These are phyloP conservation scores for Xylaria sp. DNA, from an alignment of 2,329 filamentous ascomycete species.

Conservation along the genomic window DNA sequence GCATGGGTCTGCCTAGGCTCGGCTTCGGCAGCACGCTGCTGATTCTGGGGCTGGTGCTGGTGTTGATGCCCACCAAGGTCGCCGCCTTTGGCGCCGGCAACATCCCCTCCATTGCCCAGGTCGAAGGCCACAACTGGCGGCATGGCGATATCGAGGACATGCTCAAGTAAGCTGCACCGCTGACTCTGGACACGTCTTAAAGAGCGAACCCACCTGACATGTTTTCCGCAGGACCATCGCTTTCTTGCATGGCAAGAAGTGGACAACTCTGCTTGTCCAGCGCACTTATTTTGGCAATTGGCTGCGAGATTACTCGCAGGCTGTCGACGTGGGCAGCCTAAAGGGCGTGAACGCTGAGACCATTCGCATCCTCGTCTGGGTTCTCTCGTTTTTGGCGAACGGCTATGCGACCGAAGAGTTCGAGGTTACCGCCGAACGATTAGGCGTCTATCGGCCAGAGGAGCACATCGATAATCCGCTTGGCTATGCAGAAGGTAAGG, in stretches of 20 bases:
- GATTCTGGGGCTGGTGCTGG: slow-evolving; percentile 62
- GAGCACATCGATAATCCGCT: slow-evolving; percentile 81
- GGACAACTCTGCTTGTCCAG: slow-evolving; percentile 82
- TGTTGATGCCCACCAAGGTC: slow-evolving; percentile 67
- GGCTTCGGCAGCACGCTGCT: slow-evolving; percentile 65
- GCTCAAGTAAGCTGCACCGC: slow-evolving; percentile 62
- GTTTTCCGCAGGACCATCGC: slow-evolving; percentile 63
- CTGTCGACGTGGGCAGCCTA: slow-evolving; percentile 81
- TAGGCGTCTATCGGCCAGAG: slow-evolving; percentile 84
- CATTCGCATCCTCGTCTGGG: slow-evolving; percentile 82
- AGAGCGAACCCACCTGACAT: slow-evolving; percentile 19
- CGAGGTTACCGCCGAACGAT: slow-evolving; percentile 81
- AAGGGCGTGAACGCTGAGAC: slow-evolving; percentile 83
- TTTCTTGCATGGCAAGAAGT: slow-evolving; percentile 84
- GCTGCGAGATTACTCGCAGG: slow-evolving; percentile 87
- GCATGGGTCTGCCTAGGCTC: slow-evolving; percentile 61
- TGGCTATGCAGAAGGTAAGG: slow-evolving; percentile 85
- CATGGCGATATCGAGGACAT: slow-evolving; percentile 86
- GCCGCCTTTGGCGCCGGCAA: slow-evolving; percentile 76
- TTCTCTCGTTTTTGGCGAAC: slow-evolving; percentile 83
- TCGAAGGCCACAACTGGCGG: slow-evolving; percentile 76
- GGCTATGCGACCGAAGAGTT: slow-evolving; percentile 89
- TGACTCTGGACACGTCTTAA: background rate
- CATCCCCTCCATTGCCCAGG: slow-evolving; percentile 71
- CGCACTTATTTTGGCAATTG: slow-evolving; percentile 88